These are phyloP conservation scores for Triticum timopheevii DNA, from an alignment of 176 grass and related monocot species.

Conservation along the genomic window DNA sequence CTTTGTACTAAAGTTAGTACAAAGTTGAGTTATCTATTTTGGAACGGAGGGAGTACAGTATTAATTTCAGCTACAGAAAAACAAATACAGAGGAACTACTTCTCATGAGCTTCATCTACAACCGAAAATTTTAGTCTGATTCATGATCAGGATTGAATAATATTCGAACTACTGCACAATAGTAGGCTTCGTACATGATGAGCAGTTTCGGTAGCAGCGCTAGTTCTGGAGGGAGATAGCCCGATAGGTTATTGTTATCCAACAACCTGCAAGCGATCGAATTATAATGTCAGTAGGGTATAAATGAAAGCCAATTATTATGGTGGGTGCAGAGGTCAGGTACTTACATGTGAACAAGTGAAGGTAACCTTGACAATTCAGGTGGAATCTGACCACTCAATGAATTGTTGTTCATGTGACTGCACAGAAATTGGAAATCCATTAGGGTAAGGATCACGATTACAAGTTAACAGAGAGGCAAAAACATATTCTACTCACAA, in stretches of 20 bases:
- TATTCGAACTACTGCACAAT: constrained; percentile 19
- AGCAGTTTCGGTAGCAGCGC: constrained; percentile 50
- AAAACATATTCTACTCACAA: no score
- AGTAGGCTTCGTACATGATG: constrained; percentile 58
- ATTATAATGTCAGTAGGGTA: constrained; percentile 23
- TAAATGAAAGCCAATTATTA: constrained; percentile 30
- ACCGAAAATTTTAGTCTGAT: not conserved
- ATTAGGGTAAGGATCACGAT: constrained; percentile 30
- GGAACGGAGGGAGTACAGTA: no score
- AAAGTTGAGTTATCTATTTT: no score
- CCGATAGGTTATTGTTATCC: constrained; percentile 79
- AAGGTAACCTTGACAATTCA: constrained; percentile 77
- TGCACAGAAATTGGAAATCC: constrained; percentile 37
- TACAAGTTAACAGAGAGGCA: no score
- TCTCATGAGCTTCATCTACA: not conserved
- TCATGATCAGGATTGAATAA: constrained; percentile 1
- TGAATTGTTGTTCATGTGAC: constrained; percentile 99
- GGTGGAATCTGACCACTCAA: constrained; percentile 94
- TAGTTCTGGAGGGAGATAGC: constrained; percentile 56
- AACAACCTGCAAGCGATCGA: constrained; percentile 54
- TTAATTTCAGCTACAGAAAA: constrained; percentile 12
- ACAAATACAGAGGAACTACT: constrained; percentile 7
- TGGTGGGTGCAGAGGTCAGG: not conserved
- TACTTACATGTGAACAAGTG: constrained; percentile 92
- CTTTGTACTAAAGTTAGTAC: no score